Evolutionary conservation across 2,329 filamentous ascomycete genomes (phyloP), one percentile per base, ranked within the genome.

Genomic region (Xylaria arbuscula): DNA sequence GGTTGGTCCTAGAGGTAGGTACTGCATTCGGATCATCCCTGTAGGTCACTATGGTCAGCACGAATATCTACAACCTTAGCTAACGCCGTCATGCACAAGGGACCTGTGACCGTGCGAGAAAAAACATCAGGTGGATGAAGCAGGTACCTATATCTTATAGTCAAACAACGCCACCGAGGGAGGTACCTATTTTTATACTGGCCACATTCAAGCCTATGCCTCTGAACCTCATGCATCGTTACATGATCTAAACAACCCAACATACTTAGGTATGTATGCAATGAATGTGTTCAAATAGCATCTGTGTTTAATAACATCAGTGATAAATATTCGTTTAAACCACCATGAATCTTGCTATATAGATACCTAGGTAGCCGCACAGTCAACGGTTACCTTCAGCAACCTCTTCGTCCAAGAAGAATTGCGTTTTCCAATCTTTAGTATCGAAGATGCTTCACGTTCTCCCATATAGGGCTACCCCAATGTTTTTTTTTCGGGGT

Each of bases 191-290:
- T 11, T 61, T 34, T 38, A 42, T n/a, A 28, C 34, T 24, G 22
- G 48, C 36, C 22, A 28, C 15, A 17, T 6, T 9, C 28, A 32
- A 42, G 34, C 15, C 19, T 15, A 15, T 42, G 38, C 17, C 40
- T 45, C 40, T 3, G n/a, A 24, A 38, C n/a, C 50, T n/a, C 42
- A 56, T 62, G 54, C 47, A 64, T 66, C 62, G 66, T 67, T 69
- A 69, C 67, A 69, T 55, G 15, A 59, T 57, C 32, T 67, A 62
- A 38, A 38, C 54, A 17, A 66, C 48, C 51, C 54, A 57, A 56
- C 58, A n/a, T n/a, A n/a, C n/a, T n/a, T n/a, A n/a, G n/a, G n/a
- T n/a, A n/a, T n/a, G n/a, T n/a, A n/a, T n/a, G n/a, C n/a, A n/a
- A 38, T 51, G 19, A 15, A 36, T n/a, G 19, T 38, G 17, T 40